Percentiles rank a stretch among this genome's conserved stretches.
Conservation (phyloP, 345 rosid genomes). For the Linum tenue region DNA sequence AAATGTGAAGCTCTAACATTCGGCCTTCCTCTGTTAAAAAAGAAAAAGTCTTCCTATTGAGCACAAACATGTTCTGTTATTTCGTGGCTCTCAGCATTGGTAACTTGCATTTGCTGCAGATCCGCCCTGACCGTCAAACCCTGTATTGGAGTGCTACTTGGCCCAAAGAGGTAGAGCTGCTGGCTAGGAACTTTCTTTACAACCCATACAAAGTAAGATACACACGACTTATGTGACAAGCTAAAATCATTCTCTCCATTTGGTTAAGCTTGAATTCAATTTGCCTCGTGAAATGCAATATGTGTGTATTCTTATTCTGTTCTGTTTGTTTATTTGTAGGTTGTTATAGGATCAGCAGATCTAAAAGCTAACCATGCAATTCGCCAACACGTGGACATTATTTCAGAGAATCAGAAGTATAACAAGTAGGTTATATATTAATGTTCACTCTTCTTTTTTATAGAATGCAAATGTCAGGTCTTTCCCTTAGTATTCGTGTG, state of each 20-base stretch:
- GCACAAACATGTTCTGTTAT: neutral
- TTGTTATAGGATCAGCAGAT: constrained; percentile 79
- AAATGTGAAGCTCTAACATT: too few species aligned
- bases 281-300: neutral
- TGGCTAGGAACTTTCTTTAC: constrained; percentile 81
- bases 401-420: constrained; percentile 89
- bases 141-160: constrained; percentile 99
- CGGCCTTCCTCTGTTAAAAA: too few species aligned
- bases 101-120: constrained; percentile 33
- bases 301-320: constrained; percentile 8
- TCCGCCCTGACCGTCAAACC: constrained; percentile 95
- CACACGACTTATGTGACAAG: neutral
- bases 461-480: neutral
- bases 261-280: constrained; percentile 2
- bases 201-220: constrained; percentile 85
- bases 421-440: constrained; percentile 48
- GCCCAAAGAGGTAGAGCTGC: constrained; percentile 97
- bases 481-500: neutral
- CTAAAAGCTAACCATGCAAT: constrained; percentile 96
- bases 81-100: neutral
- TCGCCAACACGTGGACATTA: constrained; percentile 80
- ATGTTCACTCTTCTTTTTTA: neutral
- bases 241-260: neutral
- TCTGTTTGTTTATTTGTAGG: constrained; percentile 37
- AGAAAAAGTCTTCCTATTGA: too few species aligned